A percentile compares a stretch with the other conserved stretches of the same genome.
These are phyloP conservation scores for Pisolithus thermaeus DNA, from an alignment of 1,284 basidiomycete genomes.

Conservation along the genomic window DNA sequence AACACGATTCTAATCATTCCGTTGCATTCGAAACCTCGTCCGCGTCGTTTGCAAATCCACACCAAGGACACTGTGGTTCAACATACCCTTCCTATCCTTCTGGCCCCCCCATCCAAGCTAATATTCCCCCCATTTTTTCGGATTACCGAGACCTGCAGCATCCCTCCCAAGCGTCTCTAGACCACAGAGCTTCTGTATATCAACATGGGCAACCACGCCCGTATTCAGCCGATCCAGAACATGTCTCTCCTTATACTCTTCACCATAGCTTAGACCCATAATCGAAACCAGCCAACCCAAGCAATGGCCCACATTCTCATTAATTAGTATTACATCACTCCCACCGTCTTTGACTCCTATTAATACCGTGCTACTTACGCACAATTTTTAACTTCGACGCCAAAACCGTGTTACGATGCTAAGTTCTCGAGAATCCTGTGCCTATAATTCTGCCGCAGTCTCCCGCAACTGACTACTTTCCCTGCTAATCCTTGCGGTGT, in stretches of 20 bases:
- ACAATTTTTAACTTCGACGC: not conserved
- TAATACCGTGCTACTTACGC: not conserved
- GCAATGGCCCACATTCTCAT: slow-evolving; percentile 3
- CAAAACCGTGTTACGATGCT: not conserved
- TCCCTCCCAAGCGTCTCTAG: slow-evolving; percentile 8
- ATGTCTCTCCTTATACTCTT: slow-evolving; percentile 8
- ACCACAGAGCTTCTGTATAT: slow-evolving; percentile 9
- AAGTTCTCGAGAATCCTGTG: not conserved
- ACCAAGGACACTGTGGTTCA: slow-evolving; percentile 6
- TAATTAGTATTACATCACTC: slow-evolving; percentile 18
- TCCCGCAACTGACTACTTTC: slow-evolving; percentile 39
- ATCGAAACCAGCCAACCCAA: slow-evolving; percentile 11
- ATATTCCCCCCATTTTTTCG: slow-evolving; percentile 16
- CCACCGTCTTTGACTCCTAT: too few species aligned
- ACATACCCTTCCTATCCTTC: slow-evolving; percentile 15
- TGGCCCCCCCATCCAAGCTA: slow-evolving; percentile 4
- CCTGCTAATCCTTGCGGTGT: slow-evolving; percentile 51
- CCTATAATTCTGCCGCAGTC: slow-evolving; percentile 5
- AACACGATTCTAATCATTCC: slow-evolving; percentile 10
- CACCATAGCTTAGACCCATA: slow-evolving; percentile 9
- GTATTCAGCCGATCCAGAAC: slow-evolving; percentile 19
- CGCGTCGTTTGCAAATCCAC: slow-evolving; percentile 8
- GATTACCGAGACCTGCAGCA: slow-evolving; percentile 12
- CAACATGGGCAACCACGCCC: slow-evolving; percentile 11
- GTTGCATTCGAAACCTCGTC: slow-evolving; percentile 8